Percentiles rank a stretch among this genome's conserved stretches.
These are phyloP conservation scores for Pistacia vera DNA, from an alignment of 345 rosid genomes.

Conservation along the genomic window DNA sequence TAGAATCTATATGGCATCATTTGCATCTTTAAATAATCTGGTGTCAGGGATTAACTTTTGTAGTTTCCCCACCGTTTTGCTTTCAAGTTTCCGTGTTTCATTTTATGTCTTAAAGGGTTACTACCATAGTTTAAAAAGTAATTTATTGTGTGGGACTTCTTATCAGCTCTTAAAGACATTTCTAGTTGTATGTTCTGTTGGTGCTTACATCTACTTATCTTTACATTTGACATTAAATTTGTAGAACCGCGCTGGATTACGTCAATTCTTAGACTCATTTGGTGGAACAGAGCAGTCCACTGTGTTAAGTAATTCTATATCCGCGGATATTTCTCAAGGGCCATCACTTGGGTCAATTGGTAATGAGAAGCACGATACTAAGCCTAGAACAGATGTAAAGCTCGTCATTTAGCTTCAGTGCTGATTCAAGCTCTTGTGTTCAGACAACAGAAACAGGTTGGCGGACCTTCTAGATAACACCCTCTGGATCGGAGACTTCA, in stretches of 20 bases:
- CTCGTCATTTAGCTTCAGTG: constrained; percentile 71
- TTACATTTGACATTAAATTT: constrained; percentile 15
- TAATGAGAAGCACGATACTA: constrained; percentile 57
- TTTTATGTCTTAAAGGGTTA: constrained; percentile 5
- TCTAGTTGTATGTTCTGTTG: constrained; percentile 3
- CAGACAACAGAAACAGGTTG: constrained; percentile 84
- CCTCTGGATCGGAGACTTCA: no score
- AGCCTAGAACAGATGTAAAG: constrained; percentile 72
- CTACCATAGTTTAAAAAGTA: background rate
- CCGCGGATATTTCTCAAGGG: constrained; percentile 55
- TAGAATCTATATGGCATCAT: constrained; percentile 21
- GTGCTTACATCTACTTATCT: constrained; percentile 9
- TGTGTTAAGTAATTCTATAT: constrained; percentile 42
- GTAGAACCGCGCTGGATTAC: constrained; percentile 85
- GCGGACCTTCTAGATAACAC: no score
- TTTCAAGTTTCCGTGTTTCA: background rate
- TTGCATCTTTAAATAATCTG: background rate
- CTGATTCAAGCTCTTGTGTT: constrained; percentile 58
- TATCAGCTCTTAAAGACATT: constrained; percentile 2
- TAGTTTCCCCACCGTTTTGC: background rate
- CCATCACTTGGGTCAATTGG: constrained; percentile 42
- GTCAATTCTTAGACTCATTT: constrained; percentile 87
- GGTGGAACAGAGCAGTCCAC: constrained; percentile 70
- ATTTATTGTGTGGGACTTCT: background rate
- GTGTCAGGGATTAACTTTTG: background rate